Evolutionary conservation across 1,284 basidiomycete species (phyloP).

Genomic region (Exsudoporus floridanus): DNA sequence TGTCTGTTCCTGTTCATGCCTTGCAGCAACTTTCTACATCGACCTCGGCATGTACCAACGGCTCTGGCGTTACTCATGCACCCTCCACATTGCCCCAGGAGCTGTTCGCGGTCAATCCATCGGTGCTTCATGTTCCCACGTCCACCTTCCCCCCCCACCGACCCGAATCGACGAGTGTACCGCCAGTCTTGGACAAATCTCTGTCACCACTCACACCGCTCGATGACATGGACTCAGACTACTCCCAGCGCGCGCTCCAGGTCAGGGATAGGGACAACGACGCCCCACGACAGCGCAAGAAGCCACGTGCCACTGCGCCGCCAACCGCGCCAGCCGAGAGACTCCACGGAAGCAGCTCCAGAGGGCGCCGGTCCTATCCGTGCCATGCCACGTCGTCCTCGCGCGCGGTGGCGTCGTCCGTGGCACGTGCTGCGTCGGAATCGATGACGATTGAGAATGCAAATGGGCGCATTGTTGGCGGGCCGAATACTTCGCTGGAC

Average conservation of each 20-base stretch:
- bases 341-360: background rate
- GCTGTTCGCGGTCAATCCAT: constrained; percentile 11
- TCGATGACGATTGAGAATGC: background rate
- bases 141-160: background rate
- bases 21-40: background rate
- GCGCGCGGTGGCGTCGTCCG: too few relatives aligned
- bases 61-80: background rate
- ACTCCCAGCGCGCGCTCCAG: background rate
- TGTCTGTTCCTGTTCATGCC: background rate
- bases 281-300: background rate
- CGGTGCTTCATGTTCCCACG: constrained; percentile 5
- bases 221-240: background rate
- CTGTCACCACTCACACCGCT: constrained; percentile 27
- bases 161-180: background rate
- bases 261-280: background rate
- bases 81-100: background rate
- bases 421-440: background rate
- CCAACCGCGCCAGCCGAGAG: background rate
- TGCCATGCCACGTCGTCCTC: too few relatives aligned
- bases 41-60: background rate
- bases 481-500: constrained; percentile 22
- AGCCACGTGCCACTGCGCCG: background rate
- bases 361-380: background rate
- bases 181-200: background rate
- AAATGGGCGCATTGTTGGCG: constrained; percentile 12